These are phyloP conservation scores for Lactuca saligna DNA, from an alignment of 129 eudicot genomes.

Conservation along the genomic window DNA sequence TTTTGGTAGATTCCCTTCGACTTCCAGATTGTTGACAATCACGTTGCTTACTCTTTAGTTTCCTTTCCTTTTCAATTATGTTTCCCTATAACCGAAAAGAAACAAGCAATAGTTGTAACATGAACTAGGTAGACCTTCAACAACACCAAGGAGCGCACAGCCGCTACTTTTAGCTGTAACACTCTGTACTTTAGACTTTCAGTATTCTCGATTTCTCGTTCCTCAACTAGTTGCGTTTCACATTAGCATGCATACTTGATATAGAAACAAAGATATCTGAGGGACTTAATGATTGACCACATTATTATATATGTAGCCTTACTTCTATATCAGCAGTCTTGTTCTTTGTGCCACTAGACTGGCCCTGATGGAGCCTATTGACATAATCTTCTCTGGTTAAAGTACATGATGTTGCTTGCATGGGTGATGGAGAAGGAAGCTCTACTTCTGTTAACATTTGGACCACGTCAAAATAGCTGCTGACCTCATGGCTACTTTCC, in stretches of 20 bases:
- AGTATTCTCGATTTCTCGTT: not conserved
- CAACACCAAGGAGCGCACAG: conserved; percentile 12
- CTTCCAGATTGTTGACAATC: not conserved
- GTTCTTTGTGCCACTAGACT: conserved; percentile 23
- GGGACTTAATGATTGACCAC: too few species aligned
- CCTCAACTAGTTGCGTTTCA: conserved; percentile 13
- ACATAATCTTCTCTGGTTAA: not conserved
- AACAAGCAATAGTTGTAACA: not conserved
- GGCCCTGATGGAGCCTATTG: conserved; percentile 12
- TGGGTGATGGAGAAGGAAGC: conserved; percentile 22
- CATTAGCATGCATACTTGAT: conserved; percentile 3
- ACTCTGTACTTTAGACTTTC: conserved; percentile 1
- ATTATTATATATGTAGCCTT: conserved; percentile 12
- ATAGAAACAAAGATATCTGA: not conserved
- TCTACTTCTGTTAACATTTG: conserved; percentile 24
- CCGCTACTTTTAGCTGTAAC: not conserved
- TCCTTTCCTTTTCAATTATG: not conserved
- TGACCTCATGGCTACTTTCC: conserved; percentile 3
- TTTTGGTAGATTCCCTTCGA: not conserved
- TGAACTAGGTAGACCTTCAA: not conserved
- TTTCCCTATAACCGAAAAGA: conserved; percentile 18
- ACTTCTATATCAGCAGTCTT: conserved; percentile 21
- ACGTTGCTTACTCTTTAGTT: conserved; percentile 15
- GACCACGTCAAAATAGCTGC: conserved; percentile 10
- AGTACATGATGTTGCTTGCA: not conserved